phyloP scores from a whole-genome alignment of 1,139 yeast species.

The Suhomyces choctaworum region DNA sequence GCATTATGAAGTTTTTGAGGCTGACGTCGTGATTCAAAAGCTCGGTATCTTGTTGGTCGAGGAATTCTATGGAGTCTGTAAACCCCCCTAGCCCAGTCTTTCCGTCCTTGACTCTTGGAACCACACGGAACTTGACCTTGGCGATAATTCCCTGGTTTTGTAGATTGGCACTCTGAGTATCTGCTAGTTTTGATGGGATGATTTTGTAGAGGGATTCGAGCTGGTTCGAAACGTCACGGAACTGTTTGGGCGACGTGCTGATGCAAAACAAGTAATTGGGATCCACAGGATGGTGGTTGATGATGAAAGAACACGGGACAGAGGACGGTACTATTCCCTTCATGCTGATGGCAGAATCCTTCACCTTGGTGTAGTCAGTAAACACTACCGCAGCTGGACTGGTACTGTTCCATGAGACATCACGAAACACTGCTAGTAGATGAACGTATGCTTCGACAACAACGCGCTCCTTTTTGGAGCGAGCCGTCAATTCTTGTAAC shows the following conservation, averaged over 20 bases:
- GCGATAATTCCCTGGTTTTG: constrained; percentile 18
- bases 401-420: constrained; percentile 14
- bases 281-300: constrained; percentile 16
- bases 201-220: constrained; percentile 1
- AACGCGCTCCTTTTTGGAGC: background rate
- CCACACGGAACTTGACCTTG: constrained; percentile 11
- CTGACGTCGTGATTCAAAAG: no score
- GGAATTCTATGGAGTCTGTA: background rate
- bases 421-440: constrained; percentile 7
- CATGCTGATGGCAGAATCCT: constrained; percentile 12
- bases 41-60: background rate
- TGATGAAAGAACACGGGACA: constrained; percentile 11
- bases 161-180: constrained; percentile 8
- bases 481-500: background rate
- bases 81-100: constrained; percentile 1
- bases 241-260: constrained; percentile 11
- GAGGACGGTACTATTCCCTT: constrained; percentile 1
- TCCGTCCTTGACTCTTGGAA: background rate
- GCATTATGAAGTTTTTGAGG: background rate
- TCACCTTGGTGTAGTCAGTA: constrained; percentile 21
- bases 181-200: background rate
- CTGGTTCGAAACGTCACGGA: background rate
- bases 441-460: constrained; percentile 3
- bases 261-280: constrained; percentile 12
- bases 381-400: constrained; percentile 19